Evolutionary conservation across 805 yeast species (phyloP).

Genomic region (Groenewaldozyma salmanticensis): DNA sequence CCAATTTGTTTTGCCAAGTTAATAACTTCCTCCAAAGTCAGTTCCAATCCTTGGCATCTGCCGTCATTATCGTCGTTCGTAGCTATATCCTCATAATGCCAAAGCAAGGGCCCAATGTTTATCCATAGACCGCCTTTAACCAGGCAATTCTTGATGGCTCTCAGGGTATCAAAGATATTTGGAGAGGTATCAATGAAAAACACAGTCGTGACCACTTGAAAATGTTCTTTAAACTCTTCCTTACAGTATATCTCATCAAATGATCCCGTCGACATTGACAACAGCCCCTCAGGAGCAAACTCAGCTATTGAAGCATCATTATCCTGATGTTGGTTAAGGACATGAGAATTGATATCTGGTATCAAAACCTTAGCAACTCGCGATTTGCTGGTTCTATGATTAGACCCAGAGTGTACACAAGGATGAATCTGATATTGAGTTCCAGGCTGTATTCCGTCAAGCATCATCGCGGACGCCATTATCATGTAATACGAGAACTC

Average conservation of each 20-base stretch:
- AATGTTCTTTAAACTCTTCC: conserved; percentile 15
- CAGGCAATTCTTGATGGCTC: conserved; percentile 44
- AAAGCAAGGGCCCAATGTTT: conserved; percentile 85
- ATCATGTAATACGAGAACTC: conserved; percentile 80
- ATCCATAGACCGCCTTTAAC: conserved; percentile 63
- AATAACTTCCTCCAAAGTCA: conserved; percentile 46
- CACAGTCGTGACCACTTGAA: conserved; percentile 36
- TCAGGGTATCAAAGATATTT: conserved; percentile 65
- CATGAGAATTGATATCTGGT: conserved; percentile 26
- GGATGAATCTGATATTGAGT: conserved; percentile 24
- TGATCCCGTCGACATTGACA: conserved; percentile 69
- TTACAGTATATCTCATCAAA: conserved; percentile 62
- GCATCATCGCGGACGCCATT: conserved; percentile 34
- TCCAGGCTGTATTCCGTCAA: conserved; percentile 14
- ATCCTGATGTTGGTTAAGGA: conserved; percentile 11
- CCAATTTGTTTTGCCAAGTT: conserved; percentile 39
- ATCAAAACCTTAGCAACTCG: conserved; percentile 42
- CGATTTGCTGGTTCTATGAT: conserved; percentile 39
- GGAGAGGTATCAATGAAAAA: conserved; percentile 90
- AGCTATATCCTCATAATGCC: conserved; percentile 76
- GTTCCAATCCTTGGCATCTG: conserved; percentile 45
- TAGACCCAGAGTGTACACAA: conserved; percentile 57
- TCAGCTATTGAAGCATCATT: conserved; percentile 11
- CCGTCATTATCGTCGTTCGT: conserved; percentile 30
- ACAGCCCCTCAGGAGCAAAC: conserved; percentile 20